Percentiles rank a stretch among this genome's conserved stretches.
These are phyloP conservation scores for Senna tora DNA, from an alignment of 306 rosid species.

Conservation along the genomic window DNA sequence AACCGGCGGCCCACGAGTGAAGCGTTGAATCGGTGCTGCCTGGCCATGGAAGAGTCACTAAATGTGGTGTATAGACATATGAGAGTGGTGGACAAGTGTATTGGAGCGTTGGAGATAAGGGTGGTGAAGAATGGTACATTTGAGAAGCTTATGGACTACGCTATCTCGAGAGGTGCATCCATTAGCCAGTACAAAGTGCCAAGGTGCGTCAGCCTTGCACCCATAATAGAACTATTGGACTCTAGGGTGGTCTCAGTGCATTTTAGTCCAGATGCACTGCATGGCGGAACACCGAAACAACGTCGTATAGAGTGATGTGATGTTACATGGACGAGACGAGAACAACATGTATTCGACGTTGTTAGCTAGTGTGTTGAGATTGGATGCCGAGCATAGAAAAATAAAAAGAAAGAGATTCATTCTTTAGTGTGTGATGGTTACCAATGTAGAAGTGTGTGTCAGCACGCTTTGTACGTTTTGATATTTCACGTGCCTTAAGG, in stretches of 20 bases:
- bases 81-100: slow-evolving; percentile 62
- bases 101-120: slow-evolving; percentile 80
- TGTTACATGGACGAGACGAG: not conserved
- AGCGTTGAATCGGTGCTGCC: slow-evolving; percentile 55
- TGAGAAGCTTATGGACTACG: slow-evolving; percentile 91
- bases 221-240: slow-evolving; percentile 70
- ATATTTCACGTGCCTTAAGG: no score
- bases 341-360: no score
- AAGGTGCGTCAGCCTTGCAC: slow-evolving; percentile 73
- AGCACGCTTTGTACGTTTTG: no score
- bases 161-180: slow-evolving; percentile 84
- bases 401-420: no score
- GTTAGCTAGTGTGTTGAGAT: no score
- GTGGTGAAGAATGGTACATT: slow-evolving; percentile 81
- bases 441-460: no score
- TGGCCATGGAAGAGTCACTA: slow-evolving; percentile 68
- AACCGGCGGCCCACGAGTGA: slow-evolving; percentile 49
- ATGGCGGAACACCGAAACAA: slow-evolving; percentile 69
- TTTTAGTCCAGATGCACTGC: slow-evolving; percentile 69
- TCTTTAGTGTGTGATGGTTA: no score
- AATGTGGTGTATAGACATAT: slow-evolving; percentile 80
- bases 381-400: no score
- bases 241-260: slow-evolving; percentile 69
- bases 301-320: slow-evolving; percentile 34
- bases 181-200: slow-evolving; percentile 90